Conservation (phyloP, 2,329 filamentous ascomycete species). For the Knufia petricola region DNA sequence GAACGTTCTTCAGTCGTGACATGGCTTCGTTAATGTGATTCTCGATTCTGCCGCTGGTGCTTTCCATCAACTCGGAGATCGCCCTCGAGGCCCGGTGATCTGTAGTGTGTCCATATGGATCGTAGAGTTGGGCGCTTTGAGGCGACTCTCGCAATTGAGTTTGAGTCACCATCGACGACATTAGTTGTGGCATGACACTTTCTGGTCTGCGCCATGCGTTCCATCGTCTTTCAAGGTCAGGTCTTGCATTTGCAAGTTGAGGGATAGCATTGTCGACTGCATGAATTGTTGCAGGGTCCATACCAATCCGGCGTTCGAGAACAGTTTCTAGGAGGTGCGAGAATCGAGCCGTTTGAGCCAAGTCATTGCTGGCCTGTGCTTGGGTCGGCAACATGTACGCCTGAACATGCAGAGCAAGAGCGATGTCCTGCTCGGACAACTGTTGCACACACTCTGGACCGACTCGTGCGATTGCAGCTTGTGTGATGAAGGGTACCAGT, state of each 20-base stretch:
- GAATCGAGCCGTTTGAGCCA: slow-evolving; percentile 51
- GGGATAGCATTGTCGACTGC: slow-evolving; percentile 50
- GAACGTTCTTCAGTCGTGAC: slow-evolving; percentile 81
- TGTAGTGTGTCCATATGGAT: slow-evolving; percentile 81
- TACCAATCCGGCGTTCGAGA: slow-evolving; percentile 42
- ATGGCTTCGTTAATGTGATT: slow-evolving; percentile 71
- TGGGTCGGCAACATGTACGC: slow-evolving; percentile 35
- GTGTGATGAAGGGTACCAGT: slow-evolving; percentile 49
- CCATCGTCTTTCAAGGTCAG: slow-evolving; percentile 45
- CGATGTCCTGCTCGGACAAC: slow-evolving; percentile 43
- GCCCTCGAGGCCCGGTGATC: slow-evolving; percentile 88
- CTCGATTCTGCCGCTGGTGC: slow-evolving; percentile 61
- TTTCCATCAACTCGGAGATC: slow-evolving; percentile 84
- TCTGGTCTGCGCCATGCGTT: slow-evolving; percentile 40
- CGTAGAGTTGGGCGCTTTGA: slow-evolving; percentile 41
- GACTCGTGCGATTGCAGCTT: slow-evolving; percentile 51
- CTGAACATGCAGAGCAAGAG: slow-evolving; percentile 53
- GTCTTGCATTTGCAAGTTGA: slow-evolving; percentile 40
- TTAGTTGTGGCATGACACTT: slow-evolving; percentile 28
- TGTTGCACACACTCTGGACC: slow-evolving; percentile 50
- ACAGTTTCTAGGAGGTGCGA: slow-evolving; percentile 52
- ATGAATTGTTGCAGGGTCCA: slow-evolving; percentile 46
- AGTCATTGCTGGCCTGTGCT: slow-evolving; percentile 38
- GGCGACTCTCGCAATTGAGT: slow-evolving; percentile 59
- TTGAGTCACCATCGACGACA: slow-evolving; percentile 36